phyloP scores from a whole-genome alignment of 2,329 filamentous ascomycete species.

The Fusarium verticillioides region DNA sequence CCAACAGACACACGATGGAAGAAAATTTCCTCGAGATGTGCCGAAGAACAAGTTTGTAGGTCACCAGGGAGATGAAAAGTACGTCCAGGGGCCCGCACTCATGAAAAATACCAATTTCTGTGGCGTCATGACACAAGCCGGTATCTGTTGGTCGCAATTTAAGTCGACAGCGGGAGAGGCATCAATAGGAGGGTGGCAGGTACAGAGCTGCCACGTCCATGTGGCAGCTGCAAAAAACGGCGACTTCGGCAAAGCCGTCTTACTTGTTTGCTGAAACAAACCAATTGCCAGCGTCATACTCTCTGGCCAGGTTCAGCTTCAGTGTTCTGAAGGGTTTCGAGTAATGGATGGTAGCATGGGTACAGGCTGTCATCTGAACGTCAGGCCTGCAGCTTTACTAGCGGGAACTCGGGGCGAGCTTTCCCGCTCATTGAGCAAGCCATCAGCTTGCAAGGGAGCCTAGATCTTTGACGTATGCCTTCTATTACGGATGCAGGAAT shows the following conservation, averaged over 20 bases:
- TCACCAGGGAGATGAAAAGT: conserved; percentile 8
- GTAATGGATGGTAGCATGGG: conserved; percentile 13
- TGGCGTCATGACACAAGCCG: conserved; percentile 41
- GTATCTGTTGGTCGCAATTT: conserved; percentile 12
- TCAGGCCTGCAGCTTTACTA: conserved; percentile 1
- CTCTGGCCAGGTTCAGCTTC: neutral
- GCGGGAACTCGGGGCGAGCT: conserved; percentile 21
- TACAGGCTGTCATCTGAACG: conserved; percentile 17
- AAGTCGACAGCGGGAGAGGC: conserved; percentile 25
- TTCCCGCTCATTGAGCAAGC: conserved; percentile 12
- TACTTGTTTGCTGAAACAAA: neutral
- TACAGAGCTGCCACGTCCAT: conserved; percentile 24
- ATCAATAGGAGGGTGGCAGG: conserved; percentile 14
- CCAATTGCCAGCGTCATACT: conserved; percentile 6
- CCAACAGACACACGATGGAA: conserved; percentile 39
- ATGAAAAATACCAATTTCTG: conserved; percentile 14
- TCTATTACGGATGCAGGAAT: conserved; percentile 12
- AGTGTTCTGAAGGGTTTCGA: neutral
- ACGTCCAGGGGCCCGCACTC: conserved; percentile 14
- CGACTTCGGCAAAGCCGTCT: conserved; percentile 8
- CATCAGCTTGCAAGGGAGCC: conserved; percentile 12
- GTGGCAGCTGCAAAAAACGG: conserved; percentile 25
- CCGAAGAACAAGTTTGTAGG: conserved; percentile 35
- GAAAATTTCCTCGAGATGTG: conserved; percentile 30
- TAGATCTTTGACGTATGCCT: conserved; percentile 22